A percentile compares a stretch with the other conserved stretches of the same genome.
phyloP scores from a whole-genome alignment of 139 green algal species.

The Mychonastes homosphaera region DNA sequence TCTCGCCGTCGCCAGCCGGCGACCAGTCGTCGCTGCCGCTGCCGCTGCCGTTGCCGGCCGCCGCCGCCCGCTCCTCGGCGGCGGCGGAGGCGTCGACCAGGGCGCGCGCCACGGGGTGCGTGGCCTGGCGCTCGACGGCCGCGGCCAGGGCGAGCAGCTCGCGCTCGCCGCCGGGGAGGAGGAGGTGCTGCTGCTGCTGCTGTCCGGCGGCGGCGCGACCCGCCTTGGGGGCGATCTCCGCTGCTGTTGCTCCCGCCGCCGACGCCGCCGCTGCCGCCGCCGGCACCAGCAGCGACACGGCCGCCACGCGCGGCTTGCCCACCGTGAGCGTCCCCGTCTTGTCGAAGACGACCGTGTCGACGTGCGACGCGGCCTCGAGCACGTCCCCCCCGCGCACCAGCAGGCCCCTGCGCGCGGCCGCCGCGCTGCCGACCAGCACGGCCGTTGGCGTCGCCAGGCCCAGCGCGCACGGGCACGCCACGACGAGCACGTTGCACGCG shows the following conservation, averaged over 20 bases:
- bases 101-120: conserved; percentile 59
- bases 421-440: conserved; percentile 78
- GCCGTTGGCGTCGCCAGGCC: conserved; percentile 85
- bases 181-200: conserved; percentile 3
- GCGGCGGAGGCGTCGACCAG: no score
- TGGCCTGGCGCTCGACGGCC: conserved; percentile 56
- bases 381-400: conserved; percentile 76
- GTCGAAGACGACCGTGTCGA: conserved; percentile 86
- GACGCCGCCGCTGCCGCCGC: background rate
- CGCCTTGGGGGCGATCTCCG: background rate
- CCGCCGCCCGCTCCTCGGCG: no score
- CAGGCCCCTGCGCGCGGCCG: conserved; percentile 63
- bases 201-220: background rate
- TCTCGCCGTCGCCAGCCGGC: background rate
- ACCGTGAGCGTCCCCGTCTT: conserved; percentile 90
- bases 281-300: conserved; percentile 8
- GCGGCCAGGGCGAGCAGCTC: conserved; percentile 59
- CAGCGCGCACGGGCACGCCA: conserved; percentile 88
- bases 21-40: conserved; percentile 4
- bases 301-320: conserved; percentile 56
- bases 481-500: conserved; percentile 85
- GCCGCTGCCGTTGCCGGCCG: no score
- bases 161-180: no score
- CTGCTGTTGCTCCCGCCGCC: conserved; percentile 4
- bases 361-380: conserved; percentile 49